Evolutionary conservation across 2,329 filamentous ascomycete genomes (phyloP).

Genomic region (Ophiostoma ips): DNA sequence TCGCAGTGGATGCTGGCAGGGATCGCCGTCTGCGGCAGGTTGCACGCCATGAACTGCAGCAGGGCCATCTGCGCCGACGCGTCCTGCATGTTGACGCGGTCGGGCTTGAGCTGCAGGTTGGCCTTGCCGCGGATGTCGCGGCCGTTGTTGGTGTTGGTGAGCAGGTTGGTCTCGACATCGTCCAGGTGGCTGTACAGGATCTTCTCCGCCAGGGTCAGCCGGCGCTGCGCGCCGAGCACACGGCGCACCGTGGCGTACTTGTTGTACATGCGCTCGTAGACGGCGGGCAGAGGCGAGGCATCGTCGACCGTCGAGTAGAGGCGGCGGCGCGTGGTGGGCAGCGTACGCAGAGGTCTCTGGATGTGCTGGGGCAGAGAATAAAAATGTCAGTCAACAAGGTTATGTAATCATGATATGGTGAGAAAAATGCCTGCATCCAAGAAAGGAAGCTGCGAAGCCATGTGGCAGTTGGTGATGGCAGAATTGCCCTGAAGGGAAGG

Average conservation of each 20-base stretch:
- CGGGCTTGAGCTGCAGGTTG: slow-evolving; percentile 92
- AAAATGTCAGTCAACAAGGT: no score
- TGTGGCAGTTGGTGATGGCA: background rate
- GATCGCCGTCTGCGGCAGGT: slow-evolving; percentile 75
- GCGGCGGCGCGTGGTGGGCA: slow-evolving; percentile 19
- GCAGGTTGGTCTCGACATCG: slow-evolving; percentile 74
- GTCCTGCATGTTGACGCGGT: slow-evolving; percentile 98
- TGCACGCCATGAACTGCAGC: slow-evolving; percentile 96
- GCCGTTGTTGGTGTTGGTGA: slow-evolving; percentile 72
- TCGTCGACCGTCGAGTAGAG: slow-evolving; percentile 24
- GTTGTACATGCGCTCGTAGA: slow-evolving; percentile 68
- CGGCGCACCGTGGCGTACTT: slow-evolving; percentile 62
- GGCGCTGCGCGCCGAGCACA: slow-evolving; percentile 47
- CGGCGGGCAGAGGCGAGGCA: slow-evolving; percentile 41
- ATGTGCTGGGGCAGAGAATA: slow-evolving; percentile 20
- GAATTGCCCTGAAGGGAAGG: slow-evolving; percentile 3
- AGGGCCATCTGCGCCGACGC: slow-evolving; percentile 97
- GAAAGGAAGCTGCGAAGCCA: background rate
- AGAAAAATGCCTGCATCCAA: background rate
- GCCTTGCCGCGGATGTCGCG: slow-evolving; percentile 71
- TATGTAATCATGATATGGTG: background rate
- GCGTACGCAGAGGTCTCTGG: slow-evolving; percentile 20
- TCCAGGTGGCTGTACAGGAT: slow-evolving; percentile 94
- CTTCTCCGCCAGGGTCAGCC: slow-evolving; percentile 88
- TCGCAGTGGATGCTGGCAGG: slow-evolving; percentile 98